A percentile compares a stretch with the other conserved stretches of the same genome.
Conservation (phyloP, 2,329 filamentous ascomycete genomes). For the Plenodomus biglobosus region DNA sequence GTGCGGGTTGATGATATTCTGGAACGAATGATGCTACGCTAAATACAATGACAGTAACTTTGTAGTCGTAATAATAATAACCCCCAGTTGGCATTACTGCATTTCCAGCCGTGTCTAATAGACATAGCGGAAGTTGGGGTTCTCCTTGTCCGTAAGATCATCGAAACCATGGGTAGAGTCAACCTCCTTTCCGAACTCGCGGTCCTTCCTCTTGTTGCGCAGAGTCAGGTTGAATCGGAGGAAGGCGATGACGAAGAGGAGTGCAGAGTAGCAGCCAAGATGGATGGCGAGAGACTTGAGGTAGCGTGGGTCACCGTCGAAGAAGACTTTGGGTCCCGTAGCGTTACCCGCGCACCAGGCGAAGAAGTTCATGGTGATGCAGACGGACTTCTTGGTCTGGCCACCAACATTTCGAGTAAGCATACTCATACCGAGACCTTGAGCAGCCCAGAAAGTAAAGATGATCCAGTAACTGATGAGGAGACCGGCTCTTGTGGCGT, state of each 20-base stretch:
- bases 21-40: neutral
- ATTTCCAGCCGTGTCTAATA: constrained; percentile 15
- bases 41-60: neutral
- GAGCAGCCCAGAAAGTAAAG: constrained; percentile 75
- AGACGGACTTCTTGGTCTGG: constrained; percentile 71
- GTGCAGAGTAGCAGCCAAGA: constrained; percentile 65
- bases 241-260: constrained; percentile 60
- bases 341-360: constrained; percentile 70
- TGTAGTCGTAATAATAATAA: neutral
- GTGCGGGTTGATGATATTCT: no score
- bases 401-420: constrained; percentile 70
- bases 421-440: constrained; percentile 67
- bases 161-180: constrained; percentile 57
- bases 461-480: constrained; percentile 75
- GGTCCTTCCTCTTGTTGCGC: constrained; percentile 63
- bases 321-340: constrained; percentile 54
- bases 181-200: constrained; percentile 39
- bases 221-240: constrained; percentile 60
- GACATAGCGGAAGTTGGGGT: constrained; percentile 62
- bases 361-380: constrained; percentile 69
- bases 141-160: constrained; percentile 65
- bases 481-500: constrained; percentile 64
- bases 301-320: constrained; percentile 63
- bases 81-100: neutral
- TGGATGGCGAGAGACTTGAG: constrained; percentile 70